A percentile compares a stretch with the other conserved stretches of the same genome.
Conservation (phyloP, 345 rosid species). For the Excoecaria agallocha region DNA sequence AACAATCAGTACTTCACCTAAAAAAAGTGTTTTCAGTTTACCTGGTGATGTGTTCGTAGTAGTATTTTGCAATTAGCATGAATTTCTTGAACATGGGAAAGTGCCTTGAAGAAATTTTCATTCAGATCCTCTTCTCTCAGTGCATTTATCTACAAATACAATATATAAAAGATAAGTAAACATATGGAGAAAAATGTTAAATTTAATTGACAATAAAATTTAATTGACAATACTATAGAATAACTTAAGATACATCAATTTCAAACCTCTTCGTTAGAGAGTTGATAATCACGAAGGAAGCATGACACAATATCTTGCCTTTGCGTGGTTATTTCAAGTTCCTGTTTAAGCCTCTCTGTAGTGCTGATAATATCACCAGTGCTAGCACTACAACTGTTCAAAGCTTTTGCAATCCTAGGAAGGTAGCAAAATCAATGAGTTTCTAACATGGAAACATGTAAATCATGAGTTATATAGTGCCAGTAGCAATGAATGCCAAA, state of each 20-base stretch:
- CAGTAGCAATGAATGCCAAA: not conserved
- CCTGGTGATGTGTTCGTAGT: conserved; percentile 97
- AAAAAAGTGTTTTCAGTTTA: conserved; percentile 6
- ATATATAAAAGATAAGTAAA: conserved; percentile 1
- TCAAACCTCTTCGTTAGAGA: conserved; percentile 78
- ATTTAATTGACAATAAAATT: too few species aligned
- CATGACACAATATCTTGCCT: conserved; percentile 89
- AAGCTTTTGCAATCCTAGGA: conserved; percentile 73
- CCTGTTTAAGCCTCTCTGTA: conserved; percentile 91
- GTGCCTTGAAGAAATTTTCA: conserved; percentile 88
- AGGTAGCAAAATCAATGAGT: not conserved
- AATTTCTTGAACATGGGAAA: conserved; percentile 91
- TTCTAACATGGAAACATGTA: not conserved
- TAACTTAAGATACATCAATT: not conserved
- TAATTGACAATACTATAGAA: not conserved
- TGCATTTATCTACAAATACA: conserved; percentile 60
- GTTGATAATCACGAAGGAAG: conserved; percentile 96
- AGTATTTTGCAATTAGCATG: conserved; percentile 93
- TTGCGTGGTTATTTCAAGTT: conserved; percentile 82
- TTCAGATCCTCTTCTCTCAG: conserved; percentile 81
- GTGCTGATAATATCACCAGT: conserved; percentile 86
- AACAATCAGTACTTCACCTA: not conserved
- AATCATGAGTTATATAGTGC: not conserved
- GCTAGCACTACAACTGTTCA: conserved; percentile 76
- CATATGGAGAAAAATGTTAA: not conserved